phyloP scores from a whole-genome alignment of 2,329 filamentous ascomycete genomes.

The Lojkania enalia region DNA sequence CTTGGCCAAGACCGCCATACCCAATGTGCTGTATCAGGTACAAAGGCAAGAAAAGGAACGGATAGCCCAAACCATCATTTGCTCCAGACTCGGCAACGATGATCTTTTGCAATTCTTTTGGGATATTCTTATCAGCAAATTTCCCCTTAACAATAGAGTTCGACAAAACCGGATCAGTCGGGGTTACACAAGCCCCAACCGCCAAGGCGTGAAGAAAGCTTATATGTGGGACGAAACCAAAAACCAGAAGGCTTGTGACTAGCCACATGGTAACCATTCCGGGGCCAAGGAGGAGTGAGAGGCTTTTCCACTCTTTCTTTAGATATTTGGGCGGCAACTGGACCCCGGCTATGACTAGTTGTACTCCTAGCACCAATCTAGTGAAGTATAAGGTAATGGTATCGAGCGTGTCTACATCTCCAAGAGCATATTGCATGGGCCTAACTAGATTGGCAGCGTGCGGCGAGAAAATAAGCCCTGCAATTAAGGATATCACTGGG shows the following conservation, averaged over 20 bases:
- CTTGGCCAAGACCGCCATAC: slow-evolving; percentile 54
- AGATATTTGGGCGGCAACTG: slow-evolving; percentile 86
- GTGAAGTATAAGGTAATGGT: slow-evolving; percentile 81
- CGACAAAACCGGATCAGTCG: slow-evolving; percentile 84
- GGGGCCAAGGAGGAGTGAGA: slow-evolving; percentile 76
- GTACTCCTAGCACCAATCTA: slow-evolving; percentile 84
- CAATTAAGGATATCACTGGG: slow-evolving; percentile 79
- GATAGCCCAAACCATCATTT: slow-evolving; percentile 88
- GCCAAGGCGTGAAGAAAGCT: slow-evolving; percentile 77
- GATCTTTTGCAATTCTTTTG: slow-evolving; percentile 74
- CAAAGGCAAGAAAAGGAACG: slow-evolving; percentile 81
- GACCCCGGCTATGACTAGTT: slow-evolving; percentile 85
- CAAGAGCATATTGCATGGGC: slow-evolving; percentile 71
- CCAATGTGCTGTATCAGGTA: slow-evolving; percentile 80
- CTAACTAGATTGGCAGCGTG: slow-evolving; percentile 75
- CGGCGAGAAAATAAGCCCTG: slow-evolving; percentile 78
- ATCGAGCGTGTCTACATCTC: slow-evolving; percentile 62
- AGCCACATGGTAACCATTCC: slow-evolving; percentile 90
- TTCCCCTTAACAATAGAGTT: slow-evolving; percentile 92
- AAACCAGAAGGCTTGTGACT: slow-evolving; percentile 75
- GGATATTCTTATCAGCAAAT: slow-evolving; percentile 89
- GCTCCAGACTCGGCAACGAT: slow-evolving; percentile 73
- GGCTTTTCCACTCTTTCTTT: slow-evolving; percentile 73
- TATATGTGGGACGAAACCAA: slow-evolving; percentile 71
- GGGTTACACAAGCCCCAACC: slow-evolving; percentile 84